phyloP scores from a whole-genome alignment of 2,329 filamentous ascomycete genomes.

The Calonectria hawksworthii region DNA sequence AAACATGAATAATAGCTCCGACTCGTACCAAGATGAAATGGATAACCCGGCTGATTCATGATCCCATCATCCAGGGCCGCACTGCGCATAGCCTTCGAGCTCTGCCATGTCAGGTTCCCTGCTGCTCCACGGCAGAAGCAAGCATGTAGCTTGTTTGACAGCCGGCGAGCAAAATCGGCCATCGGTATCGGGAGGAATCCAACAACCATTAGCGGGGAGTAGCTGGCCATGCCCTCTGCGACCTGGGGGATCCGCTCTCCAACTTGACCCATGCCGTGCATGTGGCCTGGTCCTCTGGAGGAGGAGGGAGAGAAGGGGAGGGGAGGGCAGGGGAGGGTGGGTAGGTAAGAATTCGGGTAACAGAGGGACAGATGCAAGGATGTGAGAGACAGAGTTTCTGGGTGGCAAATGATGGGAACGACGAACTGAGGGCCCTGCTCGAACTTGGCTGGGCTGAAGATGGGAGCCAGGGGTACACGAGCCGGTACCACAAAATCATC shows the following conservation, averaged over 20 bases:
- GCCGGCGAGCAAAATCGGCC: constrained; percentile 21
- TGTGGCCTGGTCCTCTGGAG: neutral
- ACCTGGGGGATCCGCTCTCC: constrained; percentile 12
- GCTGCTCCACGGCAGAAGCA: neutral
- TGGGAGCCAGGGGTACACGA: constrained; percentile 8
- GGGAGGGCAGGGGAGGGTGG: neutral
- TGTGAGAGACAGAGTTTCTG: constrained; percentile 12
- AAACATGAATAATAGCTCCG: neutral
- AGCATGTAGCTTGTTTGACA: constrained; percentile 6
- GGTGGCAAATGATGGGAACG: constrained; percentile 11
- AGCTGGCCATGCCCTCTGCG: neutral
- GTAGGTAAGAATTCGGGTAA: constrained; percentile 4
- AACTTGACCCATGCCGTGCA: neutral
- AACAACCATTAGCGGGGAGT: constrained; percentile 6
- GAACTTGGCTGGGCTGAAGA: constrained; percentile 14
- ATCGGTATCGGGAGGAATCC: constrained; percentile 29
- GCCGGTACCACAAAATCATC: neutral
- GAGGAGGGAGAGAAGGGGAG: neutral
- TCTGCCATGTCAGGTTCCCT: constrained; percentile 8
- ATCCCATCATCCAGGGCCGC: neutral
- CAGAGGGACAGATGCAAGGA: neutral
- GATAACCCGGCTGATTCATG: neutral
- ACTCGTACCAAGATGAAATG: neutral
- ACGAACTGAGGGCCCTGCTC: neutral
- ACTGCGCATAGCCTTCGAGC: neutral